phyloP scores from a whole-genome alignment of 106 monocot species.

The Dioscorea zingiberensis region DNA sequence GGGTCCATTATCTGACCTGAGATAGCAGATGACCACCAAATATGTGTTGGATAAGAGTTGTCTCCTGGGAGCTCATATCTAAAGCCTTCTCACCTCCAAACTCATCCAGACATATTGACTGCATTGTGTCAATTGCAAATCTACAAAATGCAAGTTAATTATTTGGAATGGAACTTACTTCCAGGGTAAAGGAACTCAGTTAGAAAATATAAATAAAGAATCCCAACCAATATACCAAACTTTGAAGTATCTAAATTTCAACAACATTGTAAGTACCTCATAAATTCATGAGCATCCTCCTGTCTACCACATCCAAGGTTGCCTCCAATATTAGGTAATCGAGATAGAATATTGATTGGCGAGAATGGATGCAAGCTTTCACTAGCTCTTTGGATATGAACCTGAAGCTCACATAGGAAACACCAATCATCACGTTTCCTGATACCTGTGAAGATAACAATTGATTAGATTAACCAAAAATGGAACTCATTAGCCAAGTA shows the following conservation, averaged over 20 bases:
- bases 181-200: too few relatives aligned
- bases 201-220: too few relatives aligned
- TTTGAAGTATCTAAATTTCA: too few relatives aligned
- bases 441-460: slow-evolving; percentile 24
- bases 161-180: too few relatives aligned
- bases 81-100: slow-evolving; percentile 87
- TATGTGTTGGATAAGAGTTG: slow-evolving; percentile 89
- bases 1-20: slow-evolving; percentile 46
- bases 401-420: slow-evolving; percentile 90
- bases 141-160: slow-evolving; percentile 20
- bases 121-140: slow-evolving; percentile 97
- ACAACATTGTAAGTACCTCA: slow-evolving; percentile 51
- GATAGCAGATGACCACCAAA: slow-evolving; percentile 95
- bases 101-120: slow-evolving; percentile 87
- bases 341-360: slow-evolving; percentile 75
- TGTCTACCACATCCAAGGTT: slow-evolving; percentile 87
- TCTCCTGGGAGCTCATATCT: slow-evolving; percentile 74
- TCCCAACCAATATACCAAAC: too few relatives aligned
- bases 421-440: slow-evolving; percentile 77
- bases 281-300: slow-evolving; percentile 98
- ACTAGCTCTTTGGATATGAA: slow-evolving; percentile 60
- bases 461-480: neutral
- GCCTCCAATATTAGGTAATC: slow-evolving; percentile 75
- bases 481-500: too few relatives aligned
- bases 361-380: slow-evolving; percentile 66